Base-by-base conservation (phyloP, 2,329 filamentous ascomycete genomes). In the Talaromyces funiculosus region DNA sequence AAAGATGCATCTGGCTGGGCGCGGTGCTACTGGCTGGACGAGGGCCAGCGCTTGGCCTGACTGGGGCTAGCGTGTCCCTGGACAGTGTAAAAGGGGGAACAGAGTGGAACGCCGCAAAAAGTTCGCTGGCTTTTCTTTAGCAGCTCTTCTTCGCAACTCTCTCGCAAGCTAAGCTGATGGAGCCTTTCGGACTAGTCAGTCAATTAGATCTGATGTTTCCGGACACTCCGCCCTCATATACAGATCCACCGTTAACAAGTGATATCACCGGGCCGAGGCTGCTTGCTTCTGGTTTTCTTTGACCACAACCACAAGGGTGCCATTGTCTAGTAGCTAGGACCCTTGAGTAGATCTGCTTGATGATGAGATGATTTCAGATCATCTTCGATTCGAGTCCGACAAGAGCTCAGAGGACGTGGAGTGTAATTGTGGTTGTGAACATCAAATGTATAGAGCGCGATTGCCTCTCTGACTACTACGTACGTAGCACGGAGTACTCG, bases 61-160 rank as follows among this genome's bases (percentile, higher is more conserved):
- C 49, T 12, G 9, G 60, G 55, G 7, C 31, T 58, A 45, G 60
- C 55, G 54, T 33, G 16, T 8, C 8, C 22, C 12, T 42, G 4
- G 22, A 7, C 16, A 20, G 5, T 12, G 53, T 51, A 60, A 60
- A 60, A 60, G 59, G 59, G 59, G 59, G 33, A 38, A 22, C 31
- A 9, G 40, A 4, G 40, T 22, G 40, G 18, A 47, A 47, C 43
- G 24, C 43, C 24, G 29, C 47, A 20, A 51, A 51, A 51, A 47
- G 12, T 49, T 31, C 16, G 10, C 18, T 51, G 4, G 10, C 10
- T 20, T n/a, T 51, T 14, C 10, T 20, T n/a, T 51, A 7, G 29
- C n/a, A 16, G 26, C 29, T 35, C 29, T 38, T 29, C 16, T 38
- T 61, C 54, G 59, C 53, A 56, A 56, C 42, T 47, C 20, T 22